A percentile compares a stretch with the other conserved stretches of the same genome.
Evolutionary conservation across 2,329 filamentous ascomycete species (phyloP).

Genomic region (Diaporthe sp.): DNA sequence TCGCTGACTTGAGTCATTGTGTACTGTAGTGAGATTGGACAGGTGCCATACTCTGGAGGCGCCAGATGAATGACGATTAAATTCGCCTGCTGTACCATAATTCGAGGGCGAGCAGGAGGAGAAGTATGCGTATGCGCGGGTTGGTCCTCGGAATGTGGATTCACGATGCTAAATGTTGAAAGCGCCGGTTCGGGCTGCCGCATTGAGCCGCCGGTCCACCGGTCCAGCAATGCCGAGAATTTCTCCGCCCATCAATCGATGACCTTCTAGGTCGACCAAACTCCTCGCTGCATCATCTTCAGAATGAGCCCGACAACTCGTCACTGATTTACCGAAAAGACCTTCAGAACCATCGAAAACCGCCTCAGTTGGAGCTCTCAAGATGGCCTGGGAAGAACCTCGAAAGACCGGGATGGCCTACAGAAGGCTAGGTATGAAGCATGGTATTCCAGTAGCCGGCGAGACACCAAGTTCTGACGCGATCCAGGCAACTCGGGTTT

Average conservation of each 20-base stretch:
- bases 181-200: constrained; percentile 11
- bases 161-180: neutral
- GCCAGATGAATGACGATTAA: neutral
- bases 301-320: neutral
- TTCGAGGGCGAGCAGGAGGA: neutral
- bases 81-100: neutral
- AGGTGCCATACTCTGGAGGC: neutral
- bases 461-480: constrained; percentile 21
- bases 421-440: constrained; percentile 49
- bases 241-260: constrained; percentile 36
- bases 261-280: neutral
- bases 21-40: neutral
- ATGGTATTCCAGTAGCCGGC: neutral
- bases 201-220: constrained; percentile 33
- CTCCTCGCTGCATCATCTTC: neutral
- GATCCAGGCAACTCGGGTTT: constrained; percentile 68
- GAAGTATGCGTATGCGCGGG: neutral
- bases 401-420: constrained; percentile 61
- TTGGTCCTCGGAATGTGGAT: constrained; percentile 13
- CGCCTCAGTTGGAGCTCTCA: constrained; percentile 31
- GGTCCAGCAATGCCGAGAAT: constrained; percentile 37
- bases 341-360: neutral
- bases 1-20: constrained; percentile 25
- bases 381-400: constrained; percentile 60
- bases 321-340: neutral